A percentile compares a stretch with the other conserved stretches of the same genome.
These are phyloP conservation scores for Neonectria coccinea DNA, from an alignment of 2,329 filamentous ascomycete species.

Conservation along the genomic window DNA sequence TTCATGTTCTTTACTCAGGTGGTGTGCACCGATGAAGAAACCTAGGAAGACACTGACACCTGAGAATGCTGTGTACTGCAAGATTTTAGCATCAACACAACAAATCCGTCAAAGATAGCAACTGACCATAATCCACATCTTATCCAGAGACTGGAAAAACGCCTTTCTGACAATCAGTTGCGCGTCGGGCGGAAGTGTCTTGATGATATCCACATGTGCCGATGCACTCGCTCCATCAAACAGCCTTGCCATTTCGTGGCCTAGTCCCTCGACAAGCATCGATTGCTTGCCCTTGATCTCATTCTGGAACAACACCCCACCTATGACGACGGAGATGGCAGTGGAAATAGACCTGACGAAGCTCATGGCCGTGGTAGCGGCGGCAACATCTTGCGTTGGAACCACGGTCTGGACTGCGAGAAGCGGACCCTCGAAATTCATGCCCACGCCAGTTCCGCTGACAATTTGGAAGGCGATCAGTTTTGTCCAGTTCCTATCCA, in stretches of 20 bases:
- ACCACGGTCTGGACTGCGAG: conserved; percentile 74
- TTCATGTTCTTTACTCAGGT: conserved; percentile 39
- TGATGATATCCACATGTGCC: conserved; percentile 67
- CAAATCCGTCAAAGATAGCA: not conserved
- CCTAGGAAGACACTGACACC: conserved; percentile 31
- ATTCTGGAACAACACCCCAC: conserved; percentile 79
- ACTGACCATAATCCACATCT: conserved; percentile 48
- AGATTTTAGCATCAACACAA: not conserved
- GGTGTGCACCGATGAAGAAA: conserved; percentile 40
- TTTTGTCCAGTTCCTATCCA: conserved; percentile 60
- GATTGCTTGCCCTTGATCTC: conserved; percentile 65
- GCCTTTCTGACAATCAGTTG: conserved; percentile 41
- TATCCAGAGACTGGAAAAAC: conserved; percentile 42
- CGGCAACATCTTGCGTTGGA: conserved; percentile 68
- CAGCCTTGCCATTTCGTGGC: conserved; percentile 56
- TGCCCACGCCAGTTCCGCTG: conserved; percentile 69
- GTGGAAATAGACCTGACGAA: conserved; percentile 74
- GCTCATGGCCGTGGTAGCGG: conserved; percentile 71
- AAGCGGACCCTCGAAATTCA: conserved; percentile 72
- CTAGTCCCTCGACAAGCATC: conserved; percentile 59
- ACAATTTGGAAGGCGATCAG: conserved; percentile 69
- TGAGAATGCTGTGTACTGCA: conserved; percentile 39
- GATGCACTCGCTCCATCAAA: conserved; percentile 67
- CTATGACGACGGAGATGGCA: conserved; percentile 74
- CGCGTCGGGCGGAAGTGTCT: conserved; percentile 32